Base-by-base conservation (phyloP, 345 rosid genomes). In the Firmiana major region DNA sequence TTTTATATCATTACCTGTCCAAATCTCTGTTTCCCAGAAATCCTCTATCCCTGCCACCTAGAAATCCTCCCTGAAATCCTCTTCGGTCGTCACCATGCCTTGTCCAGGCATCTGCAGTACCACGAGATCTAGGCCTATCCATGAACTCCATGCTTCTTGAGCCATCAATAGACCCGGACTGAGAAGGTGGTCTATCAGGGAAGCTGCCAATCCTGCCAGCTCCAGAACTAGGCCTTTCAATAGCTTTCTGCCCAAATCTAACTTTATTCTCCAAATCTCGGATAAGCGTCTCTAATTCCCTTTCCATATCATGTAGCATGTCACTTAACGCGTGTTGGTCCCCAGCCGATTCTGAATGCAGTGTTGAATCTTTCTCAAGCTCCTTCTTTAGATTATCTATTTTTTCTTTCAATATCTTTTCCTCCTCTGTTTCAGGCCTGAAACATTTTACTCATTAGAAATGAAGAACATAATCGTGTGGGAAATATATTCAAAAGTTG, bases 401-500 rank as follows among this genome's bases (percentile, higher is more conserved):
- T 81, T 94, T 90, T 76, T 91, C 93, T 81, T 87, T 89, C 89
- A 92, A 74, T 46, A 62, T 45, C 77, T 81, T 92, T 85, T 94
- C 99, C 83, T 86, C 94, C 79, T 86, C 97, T 8, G 98, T 88
- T 85, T 90, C 91, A 69, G 90, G 92, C 92, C 99, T 97, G 90
- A 83, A 87, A 78, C 54, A 80, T 59, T 51, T 79, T 68, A 24
- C 48, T 13, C 13, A 8, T 55, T 49, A 72, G 26, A 72, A 51
- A 69, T 60, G 28, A 49, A 73, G 57, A 15, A 60, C 24, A 69
- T 22, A 21, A 55, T 57, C 28, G 31, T 53, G 36, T 11, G 31
- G 43, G 17, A 8, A 34, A 53, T 11, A 71, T 53, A 53, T 34
- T 31, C 26, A 3, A 15, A 34, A 71, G 75, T 71, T 53, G 28